These are phyloP conservation scores for Fraxinus paxiana DNA, from an alignment of 305 asterid genomes.

Conservation along the genomic window DNA sequence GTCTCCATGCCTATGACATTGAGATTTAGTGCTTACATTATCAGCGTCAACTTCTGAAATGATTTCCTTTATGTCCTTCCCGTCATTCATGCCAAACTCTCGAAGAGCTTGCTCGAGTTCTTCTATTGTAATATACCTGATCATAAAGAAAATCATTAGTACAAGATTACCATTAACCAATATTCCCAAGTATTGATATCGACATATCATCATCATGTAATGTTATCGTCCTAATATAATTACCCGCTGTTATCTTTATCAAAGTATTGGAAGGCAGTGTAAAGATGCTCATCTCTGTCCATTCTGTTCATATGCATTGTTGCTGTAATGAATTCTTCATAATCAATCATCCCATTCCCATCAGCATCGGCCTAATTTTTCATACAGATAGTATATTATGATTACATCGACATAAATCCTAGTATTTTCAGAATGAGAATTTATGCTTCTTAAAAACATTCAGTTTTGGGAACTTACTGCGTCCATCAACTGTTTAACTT, in stretches of 20 bases:
- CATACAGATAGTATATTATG: background rate
- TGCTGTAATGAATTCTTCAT: constrained; percentile 93
- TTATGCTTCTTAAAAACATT: background rate
- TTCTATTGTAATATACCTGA: constrained; percentile 81
- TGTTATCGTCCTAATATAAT: background rate
- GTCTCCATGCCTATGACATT: background rate
- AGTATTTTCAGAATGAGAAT: background rate
- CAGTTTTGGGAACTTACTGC: background rate
- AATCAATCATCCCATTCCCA: constrained; percentile 92
- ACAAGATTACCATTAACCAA: background rate
- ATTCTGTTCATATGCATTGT: constrained; percentile 81
- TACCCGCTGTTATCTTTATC: constrained; percentile 90
- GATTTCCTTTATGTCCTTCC: constrained; percentile 73
- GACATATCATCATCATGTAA: background rate
- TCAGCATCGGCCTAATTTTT: constrained; percentile 80
- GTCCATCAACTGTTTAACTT: constrained; percentile 68
- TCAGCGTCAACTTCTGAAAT: constrained; percentile 72
- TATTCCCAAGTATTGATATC: background rate
- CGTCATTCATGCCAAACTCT: constrained; percentile 82
- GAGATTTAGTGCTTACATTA: constrained; percentile 41
- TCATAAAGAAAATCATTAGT: background rate
- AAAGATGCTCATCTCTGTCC: constrained; percentile 48
- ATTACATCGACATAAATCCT: background rate
- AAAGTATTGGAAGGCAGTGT: constrained; percentile 89
- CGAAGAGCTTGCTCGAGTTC: constrained; percentile 90